phyloP scores from a whole-genome alignment of 2,329 filamentous ascomycete species.

The Beauveria sp. region DNA sequence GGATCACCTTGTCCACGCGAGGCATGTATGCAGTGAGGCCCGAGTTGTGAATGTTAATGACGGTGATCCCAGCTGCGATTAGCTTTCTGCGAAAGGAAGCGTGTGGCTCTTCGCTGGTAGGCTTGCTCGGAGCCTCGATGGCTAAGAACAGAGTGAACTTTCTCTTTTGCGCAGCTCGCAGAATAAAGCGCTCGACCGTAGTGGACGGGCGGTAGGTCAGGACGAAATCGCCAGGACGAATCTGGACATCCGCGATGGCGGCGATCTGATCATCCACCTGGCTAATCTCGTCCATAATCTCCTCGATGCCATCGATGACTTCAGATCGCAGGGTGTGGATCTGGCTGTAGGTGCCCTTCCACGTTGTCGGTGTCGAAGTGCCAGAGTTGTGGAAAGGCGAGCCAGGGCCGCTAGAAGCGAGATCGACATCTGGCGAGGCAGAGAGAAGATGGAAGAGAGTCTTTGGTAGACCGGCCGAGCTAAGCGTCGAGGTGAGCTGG shows the following conservation, averaged over 20 bases:
- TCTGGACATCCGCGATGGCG: conserved; percentile 79
- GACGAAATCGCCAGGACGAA: conserved; percentile 87
- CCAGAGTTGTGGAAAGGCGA: conserved; percentile 43
- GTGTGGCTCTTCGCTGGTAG: conserved; percentile 32
- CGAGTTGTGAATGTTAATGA: conserved; percentile 77
- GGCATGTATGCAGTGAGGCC: conserved; percentile 92
- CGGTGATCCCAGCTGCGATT: conserved; percentile 66
- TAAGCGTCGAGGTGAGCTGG: conserved; percentile 43
- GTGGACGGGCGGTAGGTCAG: conserved; percentile 80
- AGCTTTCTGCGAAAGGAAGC: conserved; percentile 68
- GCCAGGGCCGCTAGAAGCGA: conserved; percentile 24
- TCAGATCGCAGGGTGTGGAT: conserved; percentile 74
- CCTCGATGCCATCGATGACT: conserved; percentile 86
- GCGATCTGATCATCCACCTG: conserved; percentile 92
- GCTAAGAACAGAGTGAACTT: conserved; percentile 87
- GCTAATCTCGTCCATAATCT: conserved; percentile 91
- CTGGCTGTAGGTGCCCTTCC: conserved; percentile 31
- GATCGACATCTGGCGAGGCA: conserved; percentile 49
- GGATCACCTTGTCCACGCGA: conserved; percentile 87
- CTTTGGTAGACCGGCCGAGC: conserved; percentile 58
- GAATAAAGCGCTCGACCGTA: conserved; percentile 82
- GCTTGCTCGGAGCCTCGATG: conserved; percentile 46
- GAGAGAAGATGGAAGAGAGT: conserved; percentile 87
- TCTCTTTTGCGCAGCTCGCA: conserved; percentile 79
- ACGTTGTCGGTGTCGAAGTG: conserved; percentile 40